phyloP scores from a whole-genome alignment of 2,329 filamentous ascomycete species.

The Verticillium klebahnii region DNA sequence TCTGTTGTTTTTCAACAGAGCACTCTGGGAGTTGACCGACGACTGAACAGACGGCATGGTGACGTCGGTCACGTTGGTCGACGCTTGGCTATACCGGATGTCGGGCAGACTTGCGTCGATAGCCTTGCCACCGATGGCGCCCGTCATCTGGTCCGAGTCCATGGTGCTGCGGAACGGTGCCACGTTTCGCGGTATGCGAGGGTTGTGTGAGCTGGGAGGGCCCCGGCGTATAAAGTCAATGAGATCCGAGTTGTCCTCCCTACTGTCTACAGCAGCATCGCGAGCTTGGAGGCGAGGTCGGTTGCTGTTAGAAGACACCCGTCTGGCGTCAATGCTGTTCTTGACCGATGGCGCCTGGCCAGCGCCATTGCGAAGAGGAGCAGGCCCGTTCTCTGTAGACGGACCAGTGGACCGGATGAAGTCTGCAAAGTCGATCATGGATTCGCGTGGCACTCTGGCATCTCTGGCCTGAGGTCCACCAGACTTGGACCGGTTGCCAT shows the following conservation, averaged over 20 bases:
- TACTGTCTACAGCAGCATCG: constrained; percentile 58
- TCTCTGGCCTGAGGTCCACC: constrained; percentile 56
- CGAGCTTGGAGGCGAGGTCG: constrained; percentile 64
- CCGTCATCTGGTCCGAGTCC: constrained; percentile 73
- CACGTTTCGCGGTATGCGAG: constrained; percentile 74
- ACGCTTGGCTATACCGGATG: constrained; percentile 51
- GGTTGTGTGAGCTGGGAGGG: constrained; percentile 59
- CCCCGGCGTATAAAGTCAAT: constrained; percentile 95
- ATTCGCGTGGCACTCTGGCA: constrained; percentile 65
- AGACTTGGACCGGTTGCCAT: constrained; percentile 25
- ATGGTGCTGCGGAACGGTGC: constrained; percentile 82
- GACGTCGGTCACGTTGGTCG: constrained; percentile 52
- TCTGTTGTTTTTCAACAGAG: constrained; percentile 46
- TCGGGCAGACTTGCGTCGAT: constrained; percentile 54
- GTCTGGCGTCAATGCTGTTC: constrained; percentile 33
- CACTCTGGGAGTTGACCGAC: constrained; percentile 71
- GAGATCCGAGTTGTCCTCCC: constrained; percentile 73
- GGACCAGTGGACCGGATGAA: constrained; percentile 87
- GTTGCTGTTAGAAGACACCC: constrained; percentile 30
- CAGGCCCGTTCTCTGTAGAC: constrained; percentile 34
- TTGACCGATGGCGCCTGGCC: constrained; percentile 25
- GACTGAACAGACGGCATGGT: constrained; percentile 56
- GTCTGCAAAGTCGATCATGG: constrained; percentile 77
- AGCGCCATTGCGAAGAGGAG: constrained; percentile 29
- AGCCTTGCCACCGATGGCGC: constrained; percentile 48